Evolutionary conservation across 106 monocot genomes (phyloP).

Genomic region (Alisma plantagoaquatica): DNA sequence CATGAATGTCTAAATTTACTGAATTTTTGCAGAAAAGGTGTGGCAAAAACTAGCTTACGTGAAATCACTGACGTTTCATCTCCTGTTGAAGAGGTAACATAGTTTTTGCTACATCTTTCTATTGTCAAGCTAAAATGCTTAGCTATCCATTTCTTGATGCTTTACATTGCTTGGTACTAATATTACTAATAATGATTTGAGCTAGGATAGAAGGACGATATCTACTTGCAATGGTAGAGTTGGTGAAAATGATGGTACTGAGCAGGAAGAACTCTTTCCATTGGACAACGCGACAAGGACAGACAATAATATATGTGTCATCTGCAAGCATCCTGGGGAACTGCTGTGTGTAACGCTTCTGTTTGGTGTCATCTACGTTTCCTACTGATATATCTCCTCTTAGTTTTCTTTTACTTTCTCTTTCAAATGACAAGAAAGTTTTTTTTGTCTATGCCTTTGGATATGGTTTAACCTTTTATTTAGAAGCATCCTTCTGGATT

Average conservation of each 20-base stretch:
- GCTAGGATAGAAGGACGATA: conserved; percentile 26
- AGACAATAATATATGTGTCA: conserved; percentile 23
- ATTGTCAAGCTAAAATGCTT: not conserved
- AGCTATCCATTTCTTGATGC: conserved; percentile 4
- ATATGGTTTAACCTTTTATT: not conserved
- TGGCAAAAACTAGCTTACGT: no score
- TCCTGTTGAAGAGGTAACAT: conserved; percentile 5
- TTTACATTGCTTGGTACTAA: conserved; percentile 6
- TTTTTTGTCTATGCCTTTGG: not conserved
- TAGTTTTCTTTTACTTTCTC: not conserved
- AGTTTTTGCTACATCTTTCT: not conserved
- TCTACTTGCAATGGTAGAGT: not conserved
- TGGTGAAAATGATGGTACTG: conserved; percentile 4
- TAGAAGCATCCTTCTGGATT: not conserved
- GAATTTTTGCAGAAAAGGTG: no score
- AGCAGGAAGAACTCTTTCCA: conserved; percentile 2
- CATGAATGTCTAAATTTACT: no score
- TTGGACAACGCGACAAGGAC: conserved; percentile 2
- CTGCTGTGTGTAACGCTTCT: conserved; percentile 26
- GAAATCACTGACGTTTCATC: no score
- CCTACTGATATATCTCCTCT: no score
- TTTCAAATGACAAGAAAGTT: not conserved
- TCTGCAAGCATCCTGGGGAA: conserved; percentile 32
- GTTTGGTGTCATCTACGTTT: no score
- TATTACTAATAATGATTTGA: no score